phyloP scores from a whole-genome alignment of 164 flowering plant genomes.

The Buxus sempervirens region DNA sequence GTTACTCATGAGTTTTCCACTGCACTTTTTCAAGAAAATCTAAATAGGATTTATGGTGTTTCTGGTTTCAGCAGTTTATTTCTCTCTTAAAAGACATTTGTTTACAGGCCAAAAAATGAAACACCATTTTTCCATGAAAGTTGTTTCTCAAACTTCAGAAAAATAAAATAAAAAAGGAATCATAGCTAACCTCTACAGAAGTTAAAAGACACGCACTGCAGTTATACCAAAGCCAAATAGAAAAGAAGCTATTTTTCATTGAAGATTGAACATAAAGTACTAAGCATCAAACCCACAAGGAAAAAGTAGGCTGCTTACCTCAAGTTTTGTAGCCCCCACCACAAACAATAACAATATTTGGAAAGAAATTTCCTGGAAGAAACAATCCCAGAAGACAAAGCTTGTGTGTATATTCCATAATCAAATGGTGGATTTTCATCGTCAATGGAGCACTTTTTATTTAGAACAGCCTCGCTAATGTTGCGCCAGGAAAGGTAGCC shows the following conservation, averaged over 20 bases:
- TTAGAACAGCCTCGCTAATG: constrained; percentile 33
- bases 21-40: too few species aligned
- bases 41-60: too few species aligned
- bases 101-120: too few species aligned
- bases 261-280: not conserved
- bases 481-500: constrained; percentile 51
- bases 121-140: too few species aligned
- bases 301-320: constrained; percentile 41
- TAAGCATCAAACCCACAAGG: not conserved
- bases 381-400: constrained; percentile 67
- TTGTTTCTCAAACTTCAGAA: too few species aligned
- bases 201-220: not conserved
- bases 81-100: too few species aligned
- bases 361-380: constrained; percentile 56
- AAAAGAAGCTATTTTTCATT: not conserved
- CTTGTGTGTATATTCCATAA: constrained; percentile 77
- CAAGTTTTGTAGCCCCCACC: constrained; percentile 99
- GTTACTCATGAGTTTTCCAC: too few species aligned
- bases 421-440: constrained; percentile 58
- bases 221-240: not conserved
- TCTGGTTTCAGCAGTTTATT: too few species aligned
- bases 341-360: constrained; percentile 88
- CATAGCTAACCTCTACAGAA: not conserved
- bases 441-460: constrained; percentile 35
- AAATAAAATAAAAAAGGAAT: too few species aligned